Evolutionary conservation across 495 filamentous ascomycete species (phyloP).

Genomic region (Clohesyomyces aquaticus): DNA sequence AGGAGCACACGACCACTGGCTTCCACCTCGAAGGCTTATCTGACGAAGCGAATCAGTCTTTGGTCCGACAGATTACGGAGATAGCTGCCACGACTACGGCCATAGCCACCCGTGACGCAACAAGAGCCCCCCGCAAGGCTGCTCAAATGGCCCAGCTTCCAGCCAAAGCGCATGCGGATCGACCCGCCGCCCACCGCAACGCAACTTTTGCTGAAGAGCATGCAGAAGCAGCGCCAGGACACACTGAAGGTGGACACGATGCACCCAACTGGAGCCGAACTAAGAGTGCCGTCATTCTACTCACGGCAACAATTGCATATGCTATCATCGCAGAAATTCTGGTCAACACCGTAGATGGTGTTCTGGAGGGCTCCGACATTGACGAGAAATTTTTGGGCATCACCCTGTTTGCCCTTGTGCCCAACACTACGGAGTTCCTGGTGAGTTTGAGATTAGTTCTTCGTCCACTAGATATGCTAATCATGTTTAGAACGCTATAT

Average conservation of each 20-base stretch:
- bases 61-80: slow-evolving; percentile 84
- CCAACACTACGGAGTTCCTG: slow-evolving; percentile 97
- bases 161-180: slow-evolving; percentile 25
- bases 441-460: slow-evolving; percentile 59
- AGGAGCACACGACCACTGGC: slow-evolving; percentile 47
- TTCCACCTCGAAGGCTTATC: slow-evolving; percentile 68
- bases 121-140: slow-evolving; percentile 55
- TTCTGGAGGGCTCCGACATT: slow-evolving; percentile 84
- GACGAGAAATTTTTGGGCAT: slow-evolving; percentile 99
- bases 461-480: no score
- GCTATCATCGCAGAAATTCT: slow-evolving; percentile 96
- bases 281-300: slow-evolving; percentile 86
- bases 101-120: slow-evolving; percentile 81
- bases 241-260: slow-evolving; percentile 78
- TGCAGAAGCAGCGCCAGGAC: slow-evolving; percentile 39
- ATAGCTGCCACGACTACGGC: slow-evolving; percentile 90
- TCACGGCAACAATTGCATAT: slow-evolving; percentile 89
- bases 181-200: slow-evolving; percentile 24
- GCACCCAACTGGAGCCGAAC: slow-evolving; percentile 95
- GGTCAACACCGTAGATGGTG: slow-evolving; percentile 93
- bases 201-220: slow-evolving; percentile 30
- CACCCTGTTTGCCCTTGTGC: slow-evolving; percentile 94
- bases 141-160: slow-evolving; percentile 47
- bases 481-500: slow-evolving; percentile 93
- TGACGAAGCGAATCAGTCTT: slow-evolving; percentile 74